Base-by-base conservation (phyloP, 805 yeast species). In the Wickerhamiella dianesei region DNA sequence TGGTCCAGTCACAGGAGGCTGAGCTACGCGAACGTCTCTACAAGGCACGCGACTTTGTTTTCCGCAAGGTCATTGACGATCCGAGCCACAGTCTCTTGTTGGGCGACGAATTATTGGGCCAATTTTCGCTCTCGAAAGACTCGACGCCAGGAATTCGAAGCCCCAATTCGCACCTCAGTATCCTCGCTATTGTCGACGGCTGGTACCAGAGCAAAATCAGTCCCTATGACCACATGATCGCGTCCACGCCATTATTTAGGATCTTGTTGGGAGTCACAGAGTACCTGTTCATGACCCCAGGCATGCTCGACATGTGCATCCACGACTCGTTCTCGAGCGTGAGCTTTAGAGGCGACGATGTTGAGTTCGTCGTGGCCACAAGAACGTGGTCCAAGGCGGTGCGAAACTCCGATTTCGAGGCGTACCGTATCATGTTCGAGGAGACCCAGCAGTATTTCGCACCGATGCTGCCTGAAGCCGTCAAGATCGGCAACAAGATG, bases 141-240 rank as follows among this genome's bases (percentile, higher is more conserved):
- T 85, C 85, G 1, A 69, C 68, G 14, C 79, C 25, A 63, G 73
- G 50, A 73, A 77, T 44, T 20, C 57, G 53, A 48, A 48, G 50
- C 39, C 94, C 94, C 41, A 92, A 92, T 62, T 84, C 96, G 3
- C 98, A 92, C 63, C 67, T 92, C 43, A 82, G 96, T 1, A 65
- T 92, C 36, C 65, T 92, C 47, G 94, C 94, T 1, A 87, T 92
- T 42, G 97, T 85, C 1, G 97, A 92, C 64, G 80, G 92, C 59
- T 92, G 98, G 98, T 76, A 74, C 57, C 79, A 79, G 52, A 65
- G 85, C 40, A 82, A 81, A 1, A 86, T 92, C 39, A 80, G 82
- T 35, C 98, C 98, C 3, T 89, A 92, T 59, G 96, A 89, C 62
- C 98, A 92, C 64, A 88, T 89, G 66, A 88, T 89, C 49, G 89